Evolutionary conservation across 73 alveolate genomes (phyloP), one percentile per base, ranked within the genome.

Genomic region (Symbiodinium pilosum): DNA sequence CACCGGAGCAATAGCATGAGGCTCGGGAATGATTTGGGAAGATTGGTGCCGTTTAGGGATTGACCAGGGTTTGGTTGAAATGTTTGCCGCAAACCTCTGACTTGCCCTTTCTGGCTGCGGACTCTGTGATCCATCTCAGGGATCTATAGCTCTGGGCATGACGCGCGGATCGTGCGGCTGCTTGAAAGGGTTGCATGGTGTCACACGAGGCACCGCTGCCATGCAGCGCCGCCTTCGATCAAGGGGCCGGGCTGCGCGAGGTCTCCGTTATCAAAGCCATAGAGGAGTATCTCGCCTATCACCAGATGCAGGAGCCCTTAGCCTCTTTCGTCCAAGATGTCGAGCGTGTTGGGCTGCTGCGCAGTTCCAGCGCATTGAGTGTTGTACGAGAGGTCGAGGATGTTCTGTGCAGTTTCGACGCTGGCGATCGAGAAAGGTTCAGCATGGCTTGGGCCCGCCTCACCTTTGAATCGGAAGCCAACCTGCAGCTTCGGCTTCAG

Each of bases 291-390:
- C 81, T 64, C 34, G 81, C 81, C 41, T 64, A 64, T 64, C 81
- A 64, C 38, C 81, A 38, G 30, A 1, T 64, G 81, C 81, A 64
- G 81, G 81, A 64, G 81, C 81, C 81, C 81, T n/a, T 64, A 28
- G 81, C 30, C 34, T 34, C 81, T 16, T 64, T 64, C 34, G 39
- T 28, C 16, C 30, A 38, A 64, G 81, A 64, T 20, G 38, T 64
- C 81, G 81, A 64, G 81, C 41, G 81, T 56, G 39, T 81, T 18
- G 94, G 94, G 69, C 94, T 87, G 32, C 64, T 87, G 84, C 94
- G 85, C 85, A 87, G 20, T 30, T 84, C 94, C 39, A 87, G 59
- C 94, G 85, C 71, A 24, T 56, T 77, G 94, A 28, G 38, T 21
- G 69, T 40, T 56, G 84, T 87, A 68, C 81, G 81, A 64, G 81